Evolutionary conservation across 495 filamentous ascomycete species (phyloP).

Genomic region (Filosporella fistucella): DNA sequence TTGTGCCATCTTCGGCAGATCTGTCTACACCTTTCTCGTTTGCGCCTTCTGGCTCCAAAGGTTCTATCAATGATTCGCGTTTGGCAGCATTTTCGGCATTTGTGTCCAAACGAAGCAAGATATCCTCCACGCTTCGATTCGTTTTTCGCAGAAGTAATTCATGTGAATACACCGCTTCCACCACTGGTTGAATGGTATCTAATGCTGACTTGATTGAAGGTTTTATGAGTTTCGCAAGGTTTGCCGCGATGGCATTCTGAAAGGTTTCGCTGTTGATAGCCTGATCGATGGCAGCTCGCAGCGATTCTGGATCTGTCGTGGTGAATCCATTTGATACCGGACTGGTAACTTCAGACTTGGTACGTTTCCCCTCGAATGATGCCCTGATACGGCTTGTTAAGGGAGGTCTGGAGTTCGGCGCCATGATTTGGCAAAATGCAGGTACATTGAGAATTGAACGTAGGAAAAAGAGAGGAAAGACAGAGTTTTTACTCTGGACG

Average conservation of each 20-base stretch:
- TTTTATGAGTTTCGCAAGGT: constrained; percentile 22
- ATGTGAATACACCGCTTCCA: constrained; percentile 23
- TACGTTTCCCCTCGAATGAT: constrained; percentile 11
- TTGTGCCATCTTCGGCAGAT: background rate
- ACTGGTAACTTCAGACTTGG: constrained; percentile 5
- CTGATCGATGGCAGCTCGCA: constrained; percentile 20
- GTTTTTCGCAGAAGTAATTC: constrained; percentile 22
- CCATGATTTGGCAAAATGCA: background rate
- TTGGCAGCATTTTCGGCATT: background rate
- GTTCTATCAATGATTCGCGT: constrained; percentile 7
- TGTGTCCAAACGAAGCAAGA: constrained; percentile 17
- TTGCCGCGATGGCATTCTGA: constrained; percentile 21
- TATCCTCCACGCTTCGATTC: constrained; percentile 23
- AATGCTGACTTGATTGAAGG: constrained; percentile 22
- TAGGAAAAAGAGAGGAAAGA: background rate
- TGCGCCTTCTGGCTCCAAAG: background rate
- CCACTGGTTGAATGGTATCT: constrained; percentile 25
- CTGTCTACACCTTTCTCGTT: background rate
- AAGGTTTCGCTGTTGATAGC: constrained; percentile 24
- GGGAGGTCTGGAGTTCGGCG: constrained; percentile 8
- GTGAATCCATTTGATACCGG: constrained; percentile 11
- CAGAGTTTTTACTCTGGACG: constrained; percentile 1
- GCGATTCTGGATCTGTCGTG: constrained; percentile 14
- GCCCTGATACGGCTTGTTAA: constrained; percentile 10
- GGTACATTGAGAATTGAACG: constrained; percentile 3